Evolutionary conservation across 306 rosid species (phyloP), one percentile per base, ranked within the genome.

Genomic region (Carpinus fangiana): DNA sequence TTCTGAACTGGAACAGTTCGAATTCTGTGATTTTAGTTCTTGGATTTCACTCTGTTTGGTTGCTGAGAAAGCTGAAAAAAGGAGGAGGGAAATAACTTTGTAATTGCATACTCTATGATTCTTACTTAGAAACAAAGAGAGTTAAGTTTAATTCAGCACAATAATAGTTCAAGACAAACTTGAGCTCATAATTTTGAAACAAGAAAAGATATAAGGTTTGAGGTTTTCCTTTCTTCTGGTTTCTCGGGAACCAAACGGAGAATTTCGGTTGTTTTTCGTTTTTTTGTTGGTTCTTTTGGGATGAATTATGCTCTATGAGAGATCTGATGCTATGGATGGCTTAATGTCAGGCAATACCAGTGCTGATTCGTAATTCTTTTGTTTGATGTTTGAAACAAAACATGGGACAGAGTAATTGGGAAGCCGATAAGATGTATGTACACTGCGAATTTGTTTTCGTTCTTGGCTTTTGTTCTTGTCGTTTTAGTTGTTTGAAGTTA

Each of bases 401-500:
- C 20, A 90, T 92, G 97, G 89, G 91, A 82, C 92, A 86, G 86
- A 90, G 90, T 86, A 90, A 84, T 82, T 94, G 98, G 97, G 98
- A 94, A 82, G 96, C 97, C 65, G 97, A 90, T 88, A 92, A 94
- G 90, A 94, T 94, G 98, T 94, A 83, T 41, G 78, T 74, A 60
- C 50, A 56, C 43, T 73, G 11, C 43, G 53, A 56, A 31, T 52
- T 23, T 62, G 21, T 41, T 70, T 73, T 72, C 41, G 50, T 3
- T 5, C 21, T 5, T 73, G 31, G 9, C 53, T n/a, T 51, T 76
- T 78, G 61, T 26, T 64, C 54, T 28, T 23, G 28, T 73, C 9
- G 41, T 79, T 45, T 34, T 70, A 26, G 61, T 55, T 21, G 50
- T 60, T 23, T 77, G 74, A 72, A 72, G 52, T 28, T 38, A 46